Conservation (phyloP, 1,284 basidiomycete genomes). For the Tylopilus sp. region DNA sequence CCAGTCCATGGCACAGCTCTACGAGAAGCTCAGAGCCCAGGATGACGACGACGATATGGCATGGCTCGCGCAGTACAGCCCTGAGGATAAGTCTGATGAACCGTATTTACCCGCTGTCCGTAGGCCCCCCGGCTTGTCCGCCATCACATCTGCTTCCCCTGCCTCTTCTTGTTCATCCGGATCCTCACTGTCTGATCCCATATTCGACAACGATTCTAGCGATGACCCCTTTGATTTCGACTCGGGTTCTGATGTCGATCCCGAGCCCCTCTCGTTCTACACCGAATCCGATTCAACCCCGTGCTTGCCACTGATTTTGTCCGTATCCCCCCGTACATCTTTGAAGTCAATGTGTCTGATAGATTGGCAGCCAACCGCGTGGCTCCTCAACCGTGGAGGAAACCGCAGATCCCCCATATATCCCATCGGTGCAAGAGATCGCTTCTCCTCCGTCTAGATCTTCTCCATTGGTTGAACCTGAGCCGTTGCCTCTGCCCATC, state of each 20-base stretch:
- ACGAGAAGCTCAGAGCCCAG: constrained; percentile 34
- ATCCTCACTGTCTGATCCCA: constrained; percentile 22
- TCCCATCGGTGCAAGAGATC: constrained; percentile 11
- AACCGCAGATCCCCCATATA: constrained; percentile 12
- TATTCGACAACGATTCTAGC: constrained; percentile 20
- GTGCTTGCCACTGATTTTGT: constrained; percentile 25
- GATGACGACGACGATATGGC: constrained; percentile 34
- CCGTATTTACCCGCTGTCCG: constrained; percentile 20
- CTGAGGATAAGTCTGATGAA: constrained; percentile 32
- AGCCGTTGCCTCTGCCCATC: background rate
- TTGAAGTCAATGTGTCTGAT: constrained; percentile 16
- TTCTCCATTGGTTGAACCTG: background rate
- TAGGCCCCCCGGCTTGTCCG: constrained; percentile 27
- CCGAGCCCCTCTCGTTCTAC: constrained; percentile 17
- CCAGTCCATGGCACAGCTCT: constrained; percentile 35
- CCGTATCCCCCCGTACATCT: constrained; percentile 5
- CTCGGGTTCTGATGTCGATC: constrained; percentile 29
- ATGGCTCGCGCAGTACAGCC: constrained; percentile 34
- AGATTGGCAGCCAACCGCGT: constrained; percentile 19
- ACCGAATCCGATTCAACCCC: constrained; percentile 10
- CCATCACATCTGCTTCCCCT: constrained; percentile 27
- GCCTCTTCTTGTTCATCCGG: constrained; percentile 20
- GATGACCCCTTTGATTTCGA: constrained; percentile 27
- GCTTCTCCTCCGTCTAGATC: constrained; percentile 4
- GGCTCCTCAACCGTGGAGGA: constrained; percentile 3